phyloP scores from a whole-genome alignment of 164 flowering plant genomes.

The Vitis rupestris region DNA sequence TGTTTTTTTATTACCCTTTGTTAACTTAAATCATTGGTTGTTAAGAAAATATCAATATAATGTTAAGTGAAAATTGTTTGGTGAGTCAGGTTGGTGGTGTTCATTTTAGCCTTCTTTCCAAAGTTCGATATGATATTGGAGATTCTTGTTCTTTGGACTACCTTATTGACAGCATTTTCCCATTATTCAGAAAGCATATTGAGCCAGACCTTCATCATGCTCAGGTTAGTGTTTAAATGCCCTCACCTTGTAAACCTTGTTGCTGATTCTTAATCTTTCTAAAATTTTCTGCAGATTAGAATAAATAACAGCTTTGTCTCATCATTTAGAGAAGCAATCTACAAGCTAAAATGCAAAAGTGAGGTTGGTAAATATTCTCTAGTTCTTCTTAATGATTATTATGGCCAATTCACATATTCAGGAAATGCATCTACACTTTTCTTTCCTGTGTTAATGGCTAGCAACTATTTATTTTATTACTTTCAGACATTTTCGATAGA shows the following conservation, averaged over 20 bases:
- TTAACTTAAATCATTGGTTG: neutral
- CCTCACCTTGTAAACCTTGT: neutral
- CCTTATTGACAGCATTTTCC: conserved; percentile 97
- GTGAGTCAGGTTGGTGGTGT: conserved; percentile 91
- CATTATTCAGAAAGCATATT: conserved; percentile 94
- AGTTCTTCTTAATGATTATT: neutral
- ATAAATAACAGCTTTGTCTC: conserved; percentile 98
- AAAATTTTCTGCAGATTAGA: conserved; percentile 71
- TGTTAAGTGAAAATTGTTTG: conserved; percentile 11
- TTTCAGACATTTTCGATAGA: too few species aligned
- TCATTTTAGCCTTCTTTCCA: conserved; percentile 95
- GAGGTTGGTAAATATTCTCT: conserved; percentile 51
- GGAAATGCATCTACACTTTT: too few species aligned
- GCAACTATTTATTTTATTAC: too few species aligned
- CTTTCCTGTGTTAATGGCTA: too few species aligned
- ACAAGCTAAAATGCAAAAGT: conserved; percentile 92
- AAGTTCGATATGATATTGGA: conserved; percentile 93
- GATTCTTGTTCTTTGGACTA: conserved; percentile 90
- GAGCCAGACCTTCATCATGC: conserved; percentile 99
- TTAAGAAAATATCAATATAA: conserved; percentile 6
- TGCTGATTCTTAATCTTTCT: conserved; percentile 13
- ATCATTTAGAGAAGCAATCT: conserved; percentile 94
- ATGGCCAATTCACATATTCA: too few species aligned
- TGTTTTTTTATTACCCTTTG: conserved; percentile 1
- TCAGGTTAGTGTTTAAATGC: conserved; percentile 57